Evolutionary conservation across 2,329 filamentous ascomycete species (phyloP).

Genomic region (Leptographium lundbergii): DNA sequence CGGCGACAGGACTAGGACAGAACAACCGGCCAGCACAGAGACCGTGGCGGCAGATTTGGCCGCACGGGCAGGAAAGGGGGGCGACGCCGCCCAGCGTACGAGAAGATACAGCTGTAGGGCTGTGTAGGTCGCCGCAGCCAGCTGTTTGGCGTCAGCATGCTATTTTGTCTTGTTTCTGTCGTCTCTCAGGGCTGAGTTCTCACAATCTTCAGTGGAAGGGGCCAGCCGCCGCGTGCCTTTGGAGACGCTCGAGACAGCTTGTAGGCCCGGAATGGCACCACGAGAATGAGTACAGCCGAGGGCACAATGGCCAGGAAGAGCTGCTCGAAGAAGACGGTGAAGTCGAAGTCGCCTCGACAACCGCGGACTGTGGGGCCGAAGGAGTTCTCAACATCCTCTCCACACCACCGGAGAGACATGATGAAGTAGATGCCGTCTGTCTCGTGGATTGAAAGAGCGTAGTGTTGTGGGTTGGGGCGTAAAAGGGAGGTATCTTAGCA

Average conservation of each 20-base stretch:
- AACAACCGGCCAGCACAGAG: conserved; percentile 20
- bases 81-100: conserved; percentile 19
- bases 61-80: conserved; percentile 13
- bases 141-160: conserved; percentile 8
- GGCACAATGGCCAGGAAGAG: conserved; percentile 21
- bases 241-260: conserved; percentile 15
- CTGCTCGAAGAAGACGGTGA: conserved; percentile 34
- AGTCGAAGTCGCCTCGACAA: conserved; percentile 24
- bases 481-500: neutral
- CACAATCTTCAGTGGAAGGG: conserved; percentile 18
- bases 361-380: conserved; percentile 1
- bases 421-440: neutral
- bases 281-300: conserved; percentile 18
- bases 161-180: neutral
- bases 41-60: conserved; percentile 20
- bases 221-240: conserved; percentile 14
- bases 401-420: neutral
- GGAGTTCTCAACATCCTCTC: neutral
- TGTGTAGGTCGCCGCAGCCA: conserved; percentile 16
- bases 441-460: neutral
- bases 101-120: conserved; percentile 21
- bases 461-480: neutral
- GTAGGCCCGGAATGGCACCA: conserved; percentile 19
- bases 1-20: conserved; percentile 20
- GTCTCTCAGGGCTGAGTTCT: neutral